phyloP scores from a whole-genome alignment of 2,329 filamentous ascomycete species.

The Aureobasidium uvarum region DNA sequence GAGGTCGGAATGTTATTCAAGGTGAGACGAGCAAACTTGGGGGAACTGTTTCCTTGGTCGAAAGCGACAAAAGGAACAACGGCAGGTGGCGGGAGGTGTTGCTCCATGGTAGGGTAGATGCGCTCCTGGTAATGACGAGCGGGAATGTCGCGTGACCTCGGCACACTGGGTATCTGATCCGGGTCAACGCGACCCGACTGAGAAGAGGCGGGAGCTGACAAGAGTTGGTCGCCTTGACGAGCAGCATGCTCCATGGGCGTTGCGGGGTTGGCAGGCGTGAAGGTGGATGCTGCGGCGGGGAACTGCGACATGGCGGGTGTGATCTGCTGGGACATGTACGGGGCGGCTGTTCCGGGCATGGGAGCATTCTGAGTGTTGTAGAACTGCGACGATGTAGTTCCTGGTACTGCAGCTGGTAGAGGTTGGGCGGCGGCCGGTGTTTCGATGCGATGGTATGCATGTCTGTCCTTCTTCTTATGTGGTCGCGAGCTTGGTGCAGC shows the following conservation, averaged over 20 bases:
- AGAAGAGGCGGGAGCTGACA: slow-evolving; percentile 51
- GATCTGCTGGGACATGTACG: slow-evolving; percentile 45
- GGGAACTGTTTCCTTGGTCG: slow-evolving; percentile 95
- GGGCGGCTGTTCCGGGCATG: slow-evolving; percentile 28
- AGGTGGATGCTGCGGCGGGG: slow-evolving; percentile 56
- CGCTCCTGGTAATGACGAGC: slow-evolving; percentile 83
- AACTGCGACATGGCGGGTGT: slow-evolving; percentile 59
- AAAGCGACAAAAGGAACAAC: slow-evolving; percentile 87
- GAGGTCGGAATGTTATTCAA: slow-evolving; percentile 90
- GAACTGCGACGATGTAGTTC: slow-evolving; percentile 59
- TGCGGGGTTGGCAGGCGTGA: slow-evolving; percentile 43
- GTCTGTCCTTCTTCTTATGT: slow-evolving; percentile 90
- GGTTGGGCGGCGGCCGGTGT: slow-evolving; percentile 59
- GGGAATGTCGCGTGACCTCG: slow-evolving; percentile 74
- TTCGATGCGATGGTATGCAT: slow-evolving; percentile 86
- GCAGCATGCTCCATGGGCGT: slow-evolving; percentile 42
- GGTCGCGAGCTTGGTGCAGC: slow-evolving; percentile 41
- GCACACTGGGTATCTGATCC: slow-evolving; percentile 90
- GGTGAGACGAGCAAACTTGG: slow-evolving; percentile 87
- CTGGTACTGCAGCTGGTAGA: slow-evolving; percentile 70
- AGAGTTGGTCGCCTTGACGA: slow-evolving; percentile 39
- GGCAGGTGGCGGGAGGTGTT: slow-evolving; percentile 84
- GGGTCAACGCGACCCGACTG: slow-evolving; percentile 77
- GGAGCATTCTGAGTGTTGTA: slow-evolving; percentile 48
- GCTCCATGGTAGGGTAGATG: slow-evolving; percentile 93